Percentiles rank a stretch among this genome's conserved stretches.
Evolutionary conservation across 768 basidiomycete genomes (phyloP).

Genomic region (Rubroboletus pulcherrimus): DNA sequence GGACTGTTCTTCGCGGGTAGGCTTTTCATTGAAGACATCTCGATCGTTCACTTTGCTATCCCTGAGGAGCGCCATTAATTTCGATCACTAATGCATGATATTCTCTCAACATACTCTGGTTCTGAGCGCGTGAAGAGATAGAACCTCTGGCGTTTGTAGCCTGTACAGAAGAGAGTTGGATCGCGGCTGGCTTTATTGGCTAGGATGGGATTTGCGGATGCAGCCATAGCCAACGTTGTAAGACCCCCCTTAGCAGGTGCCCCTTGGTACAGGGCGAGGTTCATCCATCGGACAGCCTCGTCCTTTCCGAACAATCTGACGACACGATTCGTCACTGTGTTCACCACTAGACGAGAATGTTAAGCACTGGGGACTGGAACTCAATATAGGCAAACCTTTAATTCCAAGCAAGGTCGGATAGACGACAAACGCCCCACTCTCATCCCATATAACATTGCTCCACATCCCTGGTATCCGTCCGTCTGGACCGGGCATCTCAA

Average conservation of each 20-base stretch:
- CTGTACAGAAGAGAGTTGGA: constrained; percentile 90
- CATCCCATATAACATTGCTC: constrained; percentile 95
- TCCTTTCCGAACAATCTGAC: constrained; percentile 88
- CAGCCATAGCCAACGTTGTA: constrained; percentile 89
- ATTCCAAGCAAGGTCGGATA: constrained; percentile 94
- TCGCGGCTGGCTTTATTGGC: constrained; percentile 82
- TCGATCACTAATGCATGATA: neutral
- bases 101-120: constrained; percentile 68
- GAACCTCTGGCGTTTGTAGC: constrained; percentile 89
- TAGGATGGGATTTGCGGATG: constrained; percentile 92
- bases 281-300: constrained; percentile 86
- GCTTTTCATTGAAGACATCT: constrained; percentile 97
- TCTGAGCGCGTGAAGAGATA: constrained; percentile 91
- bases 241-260: constrained; percentile 83
- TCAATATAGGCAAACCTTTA: constrained; percentile 60
- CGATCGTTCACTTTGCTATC: constrained; percentile 86
- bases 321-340: constrained; percentile 91
- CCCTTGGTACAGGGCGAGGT: constrained; percentile 89
- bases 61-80: constrained; percentile 35
- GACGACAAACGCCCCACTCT: constrained; percentile 90
- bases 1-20: constrained; percentile 92
- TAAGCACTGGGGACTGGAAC: neutral
- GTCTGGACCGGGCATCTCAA: constrained; percentile 79
- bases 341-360: constrained; percentile 62
- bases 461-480: constrained; percentile 70